Conservation (phyloP, 768 basidiomycete genomes). For the Xanthoconium stramineum region DNA sequence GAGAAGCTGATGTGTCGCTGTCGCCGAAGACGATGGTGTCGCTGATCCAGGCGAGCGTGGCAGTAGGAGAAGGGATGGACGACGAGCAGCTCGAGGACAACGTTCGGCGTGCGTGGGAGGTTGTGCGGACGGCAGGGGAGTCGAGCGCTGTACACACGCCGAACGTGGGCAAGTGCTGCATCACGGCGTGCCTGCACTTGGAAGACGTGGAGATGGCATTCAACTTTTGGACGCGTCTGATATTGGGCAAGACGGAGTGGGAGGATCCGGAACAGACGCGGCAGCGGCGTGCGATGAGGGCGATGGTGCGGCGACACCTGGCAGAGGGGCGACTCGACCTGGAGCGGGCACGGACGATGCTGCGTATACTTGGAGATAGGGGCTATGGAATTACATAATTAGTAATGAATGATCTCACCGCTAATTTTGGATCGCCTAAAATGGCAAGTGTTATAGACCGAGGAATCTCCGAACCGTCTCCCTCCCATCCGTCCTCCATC, state of each 20-base stretch:
- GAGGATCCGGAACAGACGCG: conserved; percentile 42
- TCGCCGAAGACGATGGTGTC: conserved; percentile 48
- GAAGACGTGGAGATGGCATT: conserved; percentile 52
- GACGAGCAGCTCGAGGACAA: conserved; percentile 29
- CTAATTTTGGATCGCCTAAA: too few species aligned
- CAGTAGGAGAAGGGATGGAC: conserved; percentile 23
- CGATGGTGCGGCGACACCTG: conserved; percentile 30
- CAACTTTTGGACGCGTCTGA: conserved; percentile 54
- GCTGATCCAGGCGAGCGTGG: conserved; percentile 44
- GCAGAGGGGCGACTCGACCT: conserved; percentile 25
- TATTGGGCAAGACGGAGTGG: conserved; percentile 47
- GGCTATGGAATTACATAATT: conserved; percentile 10
- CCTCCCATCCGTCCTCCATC: neutral
- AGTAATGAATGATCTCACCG: too few species aligned
- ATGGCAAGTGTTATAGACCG: neutral
- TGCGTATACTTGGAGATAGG: conserved; percentile 17
- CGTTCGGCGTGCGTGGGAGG: conserved; percentile 40
- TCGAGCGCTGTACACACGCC: conserved; percentile 39
- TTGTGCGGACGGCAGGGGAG: conserved; percentile 39
- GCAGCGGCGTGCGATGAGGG: conserved; percentile 42
- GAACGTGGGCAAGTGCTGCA: conserved; percentile 50
- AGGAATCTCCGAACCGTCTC: neutral
- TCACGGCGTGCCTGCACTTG: conserved; percentile 46
- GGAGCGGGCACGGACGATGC: conserved; percentile 17
- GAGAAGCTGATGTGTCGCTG: conserved; percentile 36